A percentile compares a stretch with the other conserved stretches of the same genome.
phyloP scores from a whole-genome alignment of 768 basidiomycete species.

The Coprinopsis strossmayeri region DNA sequence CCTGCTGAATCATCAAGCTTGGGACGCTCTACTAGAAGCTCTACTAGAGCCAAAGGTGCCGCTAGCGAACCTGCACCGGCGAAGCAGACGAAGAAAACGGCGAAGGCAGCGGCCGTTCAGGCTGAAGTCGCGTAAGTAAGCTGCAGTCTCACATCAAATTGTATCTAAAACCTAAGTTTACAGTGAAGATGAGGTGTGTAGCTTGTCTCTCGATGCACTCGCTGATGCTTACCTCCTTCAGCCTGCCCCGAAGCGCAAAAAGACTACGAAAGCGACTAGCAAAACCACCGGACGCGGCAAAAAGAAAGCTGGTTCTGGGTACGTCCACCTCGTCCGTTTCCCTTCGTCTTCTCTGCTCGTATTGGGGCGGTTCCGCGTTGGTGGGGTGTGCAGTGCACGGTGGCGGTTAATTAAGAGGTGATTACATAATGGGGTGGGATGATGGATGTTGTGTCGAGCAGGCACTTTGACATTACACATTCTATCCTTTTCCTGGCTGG shows the following conservation, averaged over 20 bases:
- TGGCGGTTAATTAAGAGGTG: too few species aligned
- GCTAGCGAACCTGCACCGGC: conserved; percentile 16
- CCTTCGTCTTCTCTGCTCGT: conserved; percentile 1
- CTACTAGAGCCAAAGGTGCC: conserved; percentile 28
- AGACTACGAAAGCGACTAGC: conserved; percentile 1
- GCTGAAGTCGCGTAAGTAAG: not conserved
- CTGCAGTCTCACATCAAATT: not conserved
- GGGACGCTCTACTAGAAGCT: conserved; percentile 41
- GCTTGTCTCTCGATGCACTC: not conserved
- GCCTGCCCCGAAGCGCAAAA: conserved; percentile 7
- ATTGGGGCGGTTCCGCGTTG: too few species aligned
- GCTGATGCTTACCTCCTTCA: not conserved
- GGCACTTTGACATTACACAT: too few species aligned
- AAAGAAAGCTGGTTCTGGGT: conserved; percentile 12
- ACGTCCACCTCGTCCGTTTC: not conserved
- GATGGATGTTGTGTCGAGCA: too few species aligned
- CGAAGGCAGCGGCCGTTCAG: conserved; percentile 14
- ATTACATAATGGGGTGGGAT: too few species aligned
- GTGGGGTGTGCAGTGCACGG: too few species aligned
- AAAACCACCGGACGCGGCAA: conserved; percentile 18
- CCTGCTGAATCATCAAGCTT: conserved; percentile 22
- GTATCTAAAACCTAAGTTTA: not conserved
- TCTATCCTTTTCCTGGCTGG: too few species aligned
- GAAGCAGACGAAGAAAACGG: conserved; percentile 6
- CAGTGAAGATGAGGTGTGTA: conserved; percentile 1